A percentile compares a stretch with the other conserved stretches of the same genome.
Conservation (phyloP, 2,329 filamentous ascomycete species). For the Ophiocordyceps robertsii region DNA sequence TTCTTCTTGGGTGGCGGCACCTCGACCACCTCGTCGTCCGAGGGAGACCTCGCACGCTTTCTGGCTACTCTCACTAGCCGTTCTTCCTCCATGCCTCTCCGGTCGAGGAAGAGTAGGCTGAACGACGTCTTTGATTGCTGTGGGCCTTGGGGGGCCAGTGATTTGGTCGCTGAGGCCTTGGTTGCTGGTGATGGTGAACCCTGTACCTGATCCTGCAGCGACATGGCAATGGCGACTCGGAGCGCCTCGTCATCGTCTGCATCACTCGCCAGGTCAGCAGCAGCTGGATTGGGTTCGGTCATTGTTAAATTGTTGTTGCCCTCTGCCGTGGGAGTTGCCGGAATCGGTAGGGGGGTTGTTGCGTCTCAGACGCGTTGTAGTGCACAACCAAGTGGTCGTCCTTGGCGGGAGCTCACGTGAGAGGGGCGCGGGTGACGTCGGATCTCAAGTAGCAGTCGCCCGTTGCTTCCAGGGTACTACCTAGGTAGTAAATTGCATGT, state of each 20-base stretch:
- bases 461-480: no score
- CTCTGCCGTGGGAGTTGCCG: no score
- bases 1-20: conserved; percentile 14
- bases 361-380: no score
- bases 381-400: no score
- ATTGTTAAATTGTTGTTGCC: neutral
- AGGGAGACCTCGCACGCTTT: conserved; percentile 28
- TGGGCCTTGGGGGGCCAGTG: neutral
- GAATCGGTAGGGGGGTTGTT: no score
- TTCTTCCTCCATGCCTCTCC: conserved; percentile 76
- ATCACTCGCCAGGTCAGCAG: conserved; percentile 15
- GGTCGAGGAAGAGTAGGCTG: conserved; percentile 46
- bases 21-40: conserved; percentile 15
- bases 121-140: conserved; percentile 4
- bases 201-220: conserved; percentile 23
- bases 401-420: no score
- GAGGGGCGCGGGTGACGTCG: no score
- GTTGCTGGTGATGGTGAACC: neutral
- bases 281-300: conserved; percentile 1
- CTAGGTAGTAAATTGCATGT: no score
- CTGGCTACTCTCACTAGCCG: conserved; percentile 53
- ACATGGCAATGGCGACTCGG: conserved; percentile 46
- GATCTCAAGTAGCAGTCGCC: no score
- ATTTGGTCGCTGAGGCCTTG: neutral
- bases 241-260: conserved; percentile 45